Evolutionary conservation across 2,329 filamentous ascomycete genomes (phyloP), one percentile per base, ranked within the genome.

Genomic region (Aspergillus aculeatinus): DNA sequence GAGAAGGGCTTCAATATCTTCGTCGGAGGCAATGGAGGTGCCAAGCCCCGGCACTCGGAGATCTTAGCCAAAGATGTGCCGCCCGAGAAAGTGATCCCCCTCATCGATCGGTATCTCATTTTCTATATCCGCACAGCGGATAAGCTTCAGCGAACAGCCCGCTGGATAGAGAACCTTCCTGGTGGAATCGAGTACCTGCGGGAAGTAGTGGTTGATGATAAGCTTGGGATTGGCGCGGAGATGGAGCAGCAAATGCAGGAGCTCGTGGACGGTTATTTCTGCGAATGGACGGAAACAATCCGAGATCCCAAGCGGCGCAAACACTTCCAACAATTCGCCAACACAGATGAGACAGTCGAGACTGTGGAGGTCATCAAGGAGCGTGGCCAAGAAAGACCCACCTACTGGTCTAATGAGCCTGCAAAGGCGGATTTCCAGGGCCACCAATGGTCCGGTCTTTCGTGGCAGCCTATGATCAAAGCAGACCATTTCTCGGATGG

Each of bases 1-100:
- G 92, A 96, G 63, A 96, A 95, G 69, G 92, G 92, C 31, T 96
- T 91, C 84, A 96, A 96, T 76, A 88, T 96, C 74, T 96, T 92
- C 68, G 91, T 96, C 1, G 92, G 85, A 35, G 92, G 92, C 51
- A 96, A 96, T 72, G 92, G 92, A 55, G 92, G 93, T 60, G 91
- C 91, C 16, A 94, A 91, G 67, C 92, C 92, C 4, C 82, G 85
- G 42, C 92, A 96, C 72, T 87, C 89, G 0, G 91, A 96, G 68
- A 82, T 96, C 2, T 83, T 96, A 1, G 91, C 91, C 61, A 93
- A 92, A 72, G 92, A 96, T 68, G 91, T 96, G 0, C 86, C 91
- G 0, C 89, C 91, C 0, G 87, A 91, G 55, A 89, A 96, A 69
- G 88, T 96, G 9, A 83, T 96, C 9, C 87, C 91, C 1, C 89